These are phyloP conservation scores for Ogataea saltuana DNA, from an alignment of 805 yeast species.

Conservation along the genomic window DNA sequence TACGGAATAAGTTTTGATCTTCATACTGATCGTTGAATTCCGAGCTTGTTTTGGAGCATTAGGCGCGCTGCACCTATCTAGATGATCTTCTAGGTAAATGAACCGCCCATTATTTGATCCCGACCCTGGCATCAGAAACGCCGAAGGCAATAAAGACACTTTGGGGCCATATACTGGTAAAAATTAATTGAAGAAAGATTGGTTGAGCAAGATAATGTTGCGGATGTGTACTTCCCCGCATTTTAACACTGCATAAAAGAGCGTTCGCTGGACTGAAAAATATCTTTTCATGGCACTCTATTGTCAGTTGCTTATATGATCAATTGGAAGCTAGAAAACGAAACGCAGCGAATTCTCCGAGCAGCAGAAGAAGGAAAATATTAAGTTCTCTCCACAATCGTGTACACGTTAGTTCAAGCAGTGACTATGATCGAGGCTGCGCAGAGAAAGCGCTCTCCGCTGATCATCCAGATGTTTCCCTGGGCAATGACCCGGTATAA, in stretches of 20 bases:
- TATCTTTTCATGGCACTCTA: background rate
- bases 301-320: slow-evolving; percentile 2
- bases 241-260: too few species aligned
- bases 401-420: slow-evolving; percentile 38
- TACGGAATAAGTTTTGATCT: too few species aligned
- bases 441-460: slow-evolving; percentile 35
- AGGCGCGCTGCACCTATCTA: too few species aligned
- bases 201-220: background rate
- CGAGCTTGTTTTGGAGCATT: too few species aligned
- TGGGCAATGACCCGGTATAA: slow-evolving; percentile 39
- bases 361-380: slow-evolving; percentile 35
- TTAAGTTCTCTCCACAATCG: slow-evolving; percentile 38
- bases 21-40: too few species aligned
- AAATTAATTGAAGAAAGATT: too few species aligned
- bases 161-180: too few species aligned
- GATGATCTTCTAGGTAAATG: too few species aligned
- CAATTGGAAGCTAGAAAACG: slow-evolving; percentile 26
- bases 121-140: too few species aligned
- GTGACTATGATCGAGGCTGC: slow-evolving; percentile 39
- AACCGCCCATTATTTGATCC: too few species aligned
- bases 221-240: background rate
- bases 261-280: too few species aligned
- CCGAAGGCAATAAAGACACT: too few species aligned
- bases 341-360: slow-evolving; percentile 32
- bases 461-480: slow-evolving; percentile 38